A percentile compares a stretch with the other conserved stretches of the same genome.
These are phyloP conservation scores for Yarrowia osloensis DNA, from an alignment of 805 yeast species.

Conservation along the genomic window DNA sequence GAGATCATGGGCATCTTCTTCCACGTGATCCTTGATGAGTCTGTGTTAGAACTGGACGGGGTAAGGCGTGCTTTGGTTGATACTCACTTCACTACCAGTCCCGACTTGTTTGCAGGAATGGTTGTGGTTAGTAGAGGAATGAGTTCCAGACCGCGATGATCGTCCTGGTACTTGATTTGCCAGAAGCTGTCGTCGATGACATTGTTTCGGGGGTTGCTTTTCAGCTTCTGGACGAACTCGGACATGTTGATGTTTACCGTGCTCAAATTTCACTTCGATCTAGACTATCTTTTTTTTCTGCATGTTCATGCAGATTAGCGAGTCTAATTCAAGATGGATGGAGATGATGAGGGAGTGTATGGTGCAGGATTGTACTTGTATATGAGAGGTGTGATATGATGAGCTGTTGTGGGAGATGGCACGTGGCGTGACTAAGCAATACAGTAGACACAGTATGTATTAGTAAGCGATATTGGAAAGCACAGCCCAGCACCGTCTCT, in stretches of 20 bases:
- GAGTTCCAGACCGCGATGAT: slow-evolving; percentile 35
- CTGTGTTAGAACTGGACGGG: slow-evolving; percentile 25
- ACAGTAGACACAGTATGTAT: too few relatives aligned
- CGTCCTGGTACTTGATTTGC: slow-evolving; percentile 37
- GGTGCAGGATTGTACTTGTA: background rate
- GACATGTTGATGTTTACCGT: background rate
- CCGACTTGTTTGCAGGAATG: slow-evolving; percentile 41
- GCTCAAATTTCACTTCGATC: background rate
- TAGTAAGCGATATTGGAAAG: too few relatives aligned
- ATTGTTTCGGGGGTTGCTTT: slow-evolving; percentile 31
- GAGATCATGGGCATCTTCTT: slow-evolving; percentile 41
- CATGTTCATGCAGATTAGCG: slow-evolving; percentile 20
- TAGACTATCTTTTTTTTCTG: background rate
- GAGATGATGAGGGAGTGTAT: too few relatives aligned
- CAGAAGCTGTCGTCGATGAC: slow-evolving; percentile 33
- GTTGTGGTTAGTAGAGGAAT: slow-evolving; percentile 40
- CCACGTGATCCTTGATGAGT: slow-evolving; percentile 39
- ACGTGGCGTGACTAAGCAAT: too few relatives aligned
- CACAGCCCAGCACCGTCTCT: too few relatives aligned
- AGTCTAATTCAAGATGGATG: background rate
- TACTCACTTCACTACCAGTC: slow-evolving; percentile 38
- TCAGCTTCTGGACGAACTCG: slow-evolving; percentile 8
- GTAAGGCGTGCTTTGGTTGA: too few relatives aligned
- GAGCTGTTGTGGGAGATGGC: too few relatives aligned
- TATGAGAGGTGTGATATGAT: background rate